These are phyloP conservation scores for Trametes meyenii DNA, from an alignment of 768 basidiomycete species.

Conservation along the genomic window DNA sequence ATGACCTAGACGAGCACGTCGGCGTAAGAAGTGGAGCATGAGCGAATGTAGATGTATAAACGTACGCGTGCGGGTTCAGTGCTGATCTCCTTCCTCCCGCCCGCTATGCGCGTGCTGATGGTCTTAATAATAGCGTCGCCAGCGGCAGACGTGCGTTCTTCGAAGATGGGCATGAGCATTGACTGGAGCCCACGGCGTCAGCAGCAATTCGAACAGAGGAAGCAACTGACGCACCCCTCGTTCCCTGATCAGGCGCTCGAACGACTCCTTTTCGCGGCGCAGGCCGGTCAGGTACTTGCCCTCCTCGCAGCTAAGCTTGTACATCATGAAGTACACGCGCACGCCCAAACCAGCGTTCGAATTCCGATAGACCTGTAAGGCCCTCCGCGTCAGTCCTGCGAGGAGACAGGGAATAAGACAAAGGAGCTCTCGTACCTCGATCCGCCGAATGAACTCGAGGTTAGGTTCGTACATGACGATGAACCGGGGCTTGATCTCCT, in stretches of 20 bases:
- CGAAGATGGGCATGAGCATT: slow-evolving; percentile 86
- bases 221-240: slow-evolving; percentile 64
- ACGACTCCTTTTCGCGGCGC: slow-evolving; percentile 90
- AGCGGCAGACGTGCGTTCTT: slow-evolving; percentile 51
- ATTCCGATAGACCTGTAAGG: slow-evolving; percentile 81
- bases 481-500: slow-evolving; percentile 87
- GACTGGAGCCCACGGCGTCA: slow-evolving; percentile 40
- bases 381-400: neutral
- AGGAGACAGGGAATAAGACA: neutral
- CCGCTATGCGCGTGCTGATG: slow-evolving; percentile 84
- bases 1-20: slow-evolving; percentile 61
- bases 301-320: slow-evolving; percentile 90
- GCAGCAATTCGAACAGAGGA: neutral
- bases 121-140: slow-evolving; percentile 73
- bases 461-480: slow-evolving; percentile 96
- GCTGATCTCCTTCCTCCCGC: slow-evolving; percentile 72
- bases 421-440: slow-evolving; percentile 64
- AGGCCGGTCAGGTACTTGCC: slow-evolving; percentile 92
- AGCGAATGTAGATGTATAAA: neutral
- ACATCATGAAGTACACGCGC: slow-evolving; percentile 95
- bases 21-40: neutral
- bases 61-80: slow-evolving; percentile 66
- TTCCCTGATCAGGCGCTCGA: slow-evolving; percentile 91
- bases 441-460: slow-evolving; percentile 87
- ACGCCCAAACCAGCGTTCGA: slow-evolving; percentile 82